Conservation (phyloP, 257 asterid genomes). For the Capsicum chinense region DNA sequence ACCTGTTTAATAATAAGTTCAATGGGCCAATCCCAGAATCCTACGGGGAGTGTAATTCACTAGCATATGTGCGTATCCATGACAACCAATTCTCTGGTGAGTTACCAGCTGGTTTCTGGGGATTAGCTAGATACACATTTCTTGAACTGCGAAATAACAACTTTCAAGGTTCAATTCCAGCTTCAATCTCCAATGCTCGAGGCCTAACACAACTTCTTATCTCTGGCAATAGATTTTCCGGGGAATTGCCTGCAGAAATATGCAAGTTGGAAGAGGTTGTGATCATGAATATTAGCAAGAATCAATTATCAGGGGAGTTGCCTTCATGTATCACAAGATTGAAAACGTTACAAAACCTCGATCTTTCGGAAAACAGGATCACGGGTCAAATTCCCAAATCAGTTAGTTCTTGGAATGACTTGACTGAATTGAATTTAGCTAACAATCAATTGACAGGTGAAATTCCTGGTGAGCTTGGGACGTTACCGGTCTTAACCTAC, state of each 20-base stretch:
- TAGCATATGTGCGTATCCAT: conserved; percentile 54
- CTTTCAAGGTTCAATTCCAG: conserved; percentile 67
- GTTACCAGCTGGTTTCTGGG: conserved; percentile 67
- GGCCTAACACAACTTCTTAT: conserved; percentile 49
- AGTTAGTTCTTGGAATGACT: conserved; percentile 50
- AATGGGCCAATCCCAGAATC: conserved; percentile 70
- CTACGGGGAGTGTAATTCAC: conserved; percentile 65
- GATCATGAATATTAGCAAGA: conserved; percentile 55
- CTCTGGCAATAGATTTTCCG: conserved; percentile 66
- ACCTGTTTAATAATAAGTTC: conserved; percentile 57
- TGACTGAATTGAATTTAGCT: conserved; percentile 73
- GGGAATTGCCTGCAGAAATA: conserved; percentile 51
- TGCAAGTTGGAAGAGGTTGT: conserved; percentile 53
- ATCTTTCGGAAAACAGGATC: conserved; percentile 57
- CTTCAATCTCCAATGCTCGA: conserved; percentile 52
- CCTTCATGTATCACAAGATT: conserved; percentile 62
- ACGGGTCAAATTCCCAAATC: conserved; percentile 62
- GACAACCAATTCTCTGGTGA: conserved; percentile 58
- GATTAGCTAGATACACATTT: conserved; percentile 48
- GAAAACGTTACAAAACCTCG: conserved; percentile 60
- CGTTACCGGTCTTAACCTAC: conserved; percentile 55
- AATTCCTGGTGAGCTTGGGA: conserved; percentile 68
- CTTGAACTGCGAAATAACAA: conserved; percentile 61
- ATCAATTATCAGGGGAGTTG: conserved; percentile 62
- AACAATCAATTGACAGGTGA: conserved; percentile 60